Base-by-base conservation (phyloP, 768 basidiomycete species). In the Floccularia luteovirens region DNA sequence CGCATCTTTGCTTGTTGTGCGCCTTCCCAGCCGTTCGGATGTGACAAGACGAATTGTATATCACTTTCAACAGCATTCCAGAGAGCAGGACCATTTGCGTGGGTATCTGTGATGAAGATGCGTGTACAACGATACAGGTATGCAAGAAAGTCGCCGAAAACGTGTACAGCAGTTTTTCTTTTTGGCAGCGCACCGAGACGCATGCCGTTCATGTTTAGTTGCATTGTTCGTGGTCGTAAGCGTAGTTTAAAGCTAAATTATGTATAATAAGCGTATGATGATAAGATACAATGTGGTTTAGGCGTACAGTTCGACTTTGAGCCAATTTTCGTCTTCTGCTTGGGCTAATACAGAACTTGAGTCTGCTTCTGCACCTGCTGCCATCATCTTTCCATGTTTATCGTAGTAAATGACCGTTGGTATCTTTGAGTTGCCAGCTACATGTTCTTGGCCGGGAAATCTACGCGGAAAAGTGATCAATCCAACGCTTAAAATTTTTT, bases 401-500 rank as follows among this genome's bases (percentile, higher is more conserved):
- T 88, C 81, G 48, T 88, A 88, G 54, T 77, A 88, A 59, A 89
- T 73, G 19, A 82, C 57, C 17, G 85, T 78, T 27, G 85, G 85
- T 51, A 89, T 88, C 63, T 89, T 89, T 43, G 82, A 79, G 56
- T 87, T 89, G 27, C 85, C 85, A 11, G 80, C 84, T 35, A 86
- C 82, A 69, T 89, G 84, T 59, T 89, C 86, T 59, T 88, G 86
- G 13, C 85, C 86, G 6, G 85, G 85, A 42, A 87, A 89, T 42
- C 85, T 87, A 38, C 14, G 16, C 16, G 32, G 7, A 7, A 34
- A 17, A 8, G 20, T 34, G n/a, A 34, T 34, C 32, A 6, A 17
- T 7, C 32, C 32, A 34, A 34, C n/a, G n/a, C n/a, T n/a, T n/a
- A n/a, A 2, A 39, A 33, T 27, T 28, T 35, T 17, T 24, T 39